phyloP scores from a whole-genome alignment of 2,329 filamentous ascomycete species.

The Phyllosticta citrichinensis region DNA sequence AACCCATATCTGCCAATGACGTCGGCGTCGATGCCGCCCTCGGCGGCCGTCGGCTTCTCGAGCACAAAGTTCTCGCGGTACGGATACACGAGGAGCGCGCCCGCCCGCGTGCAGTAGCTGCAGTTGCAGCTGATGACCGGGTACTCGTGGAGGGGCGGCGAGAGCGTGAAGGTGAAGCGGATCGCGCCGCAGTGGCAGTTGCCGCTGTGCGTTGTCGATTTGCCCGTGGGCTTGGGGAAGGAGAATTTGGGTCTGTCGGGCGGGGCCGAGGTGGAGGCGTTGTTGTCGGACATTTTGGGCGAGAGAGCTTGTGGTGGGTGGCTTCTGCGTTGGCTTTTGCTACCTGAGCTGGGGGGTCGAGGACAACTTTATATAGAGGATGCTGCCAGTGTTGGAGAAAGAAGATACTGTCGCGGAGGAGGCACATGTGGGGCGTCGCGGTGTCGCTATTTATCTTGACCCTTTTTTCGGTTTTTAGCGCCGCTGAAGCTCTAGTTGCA shows the following conservation, averaged over 20 bases:
- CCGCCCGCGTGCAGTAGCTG: constrained; percentile 38
- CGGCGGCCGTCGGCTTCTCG: constrained; percentile 17
- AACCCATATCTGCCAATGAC: constrained; percentile 19
- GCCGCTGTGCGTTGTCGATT: constrained; percentile 33
- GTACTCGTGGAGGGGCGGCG: constrained; percentile 38
- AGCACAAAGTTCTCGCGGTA: constrained; percentile 17
- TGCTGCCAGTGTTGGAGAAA: background rate
- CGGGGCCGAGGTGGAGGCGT: background rate
- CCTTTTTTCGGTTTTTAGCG: background rate
- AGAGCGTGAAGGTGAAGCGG: constrained; percentile 37
- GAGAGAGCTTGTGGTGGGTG: background rate
- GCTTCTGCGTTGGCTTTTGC: background rate
- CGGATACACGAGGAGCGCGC: constrained; percentile 36
- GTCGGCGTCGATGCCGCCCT: background rate
- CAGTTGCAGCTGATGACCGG: constrained; percentile 40
- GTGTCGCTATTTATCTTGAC: background rate
- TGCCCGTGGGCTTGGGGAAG: background rate
- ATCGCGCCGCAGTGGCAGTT: constrained; percentile 47
- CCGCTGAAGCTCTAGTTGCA: background rate
- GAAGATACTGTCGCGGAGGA: background rate
- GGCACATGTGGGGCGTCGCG: background rate
- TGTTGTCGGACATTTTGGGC: background rate
- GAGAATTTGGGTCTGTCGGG: background rate
- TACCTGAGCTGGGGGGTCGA: too few species aligned
- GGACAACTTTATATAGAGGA: too few species aligned